A percentile compares a stretch with the other conserved stretches of the same genome.
These are phyloP conservation scores for Penicillium sp. DNA, from an alignment of 2,329 filamentous ascomycete species.

Conservation along the genomic window DNA sequence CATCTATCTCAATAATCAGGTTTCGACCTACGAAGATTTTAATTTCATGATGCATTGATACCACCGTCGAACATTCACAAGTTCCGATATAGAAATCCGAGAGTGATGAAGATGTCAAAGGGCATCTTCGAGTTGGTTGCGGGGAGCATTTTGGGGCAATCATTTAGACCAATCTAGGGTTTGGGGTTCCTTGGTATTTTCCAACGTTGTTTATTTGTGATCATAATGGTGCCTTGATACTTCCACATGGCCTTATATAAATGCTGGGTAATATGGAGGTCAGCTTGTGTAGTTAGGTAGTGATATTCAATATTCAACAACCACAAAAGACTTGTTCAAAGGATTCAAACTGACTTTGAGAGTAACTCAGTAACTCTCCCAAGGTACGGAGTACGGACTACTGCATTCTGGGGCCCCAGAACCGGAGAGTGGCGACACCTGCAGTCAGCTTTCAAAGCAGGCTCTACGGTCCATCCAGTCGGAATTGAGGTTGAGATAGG, in stretches of 20 bases:
- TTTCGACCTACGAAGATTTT: not conserved
- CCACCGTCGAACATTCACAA: not conserved
- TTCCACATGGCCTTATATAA: not conserved
- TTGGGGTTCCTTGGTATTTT: too few species aligned
- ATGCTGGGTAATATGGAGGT: too few species aligned
- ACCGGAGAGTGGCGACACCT: constrained; percentile 10
- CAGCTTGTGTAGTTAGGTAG: too few species aligned
- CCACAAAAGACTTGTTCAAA: too few species aligned
- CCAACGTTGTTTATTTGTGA: not conserved
- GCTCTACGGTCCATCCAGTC: constrained; percentile 23
- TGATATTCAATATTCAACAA: too few species aligned
- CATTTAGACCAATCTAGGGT: not conserved
- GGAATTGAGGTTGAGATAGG: constrained; percentile 19
- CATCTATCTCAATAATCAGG: not conserved
- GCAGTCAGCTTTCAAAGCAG: constrained; percentile 18
- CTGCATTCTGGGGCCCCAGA: constrained; percentile 7
- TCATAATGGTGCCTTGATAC: not conserved
- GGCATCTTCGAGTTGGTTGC: constrained; percentile 9
- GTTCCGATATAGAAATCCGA: not conserved
- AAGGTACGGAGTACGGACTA: not conserved
- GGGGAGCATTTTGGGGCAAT: constrained; percentile 2
- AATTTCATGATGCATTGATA: not conserved
- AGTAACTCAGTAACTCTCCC: not conserved
- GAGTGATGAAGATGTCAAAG: constrained; percentile 3
- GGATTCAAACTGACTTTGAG: too few species aligned